A percentile compares a stretch with the other conserved stretches of the same genome.
Conservation (phyloP, 2,329 filamentous ascomycete genomes). For the Rasamsonia emersonii region DNA sequence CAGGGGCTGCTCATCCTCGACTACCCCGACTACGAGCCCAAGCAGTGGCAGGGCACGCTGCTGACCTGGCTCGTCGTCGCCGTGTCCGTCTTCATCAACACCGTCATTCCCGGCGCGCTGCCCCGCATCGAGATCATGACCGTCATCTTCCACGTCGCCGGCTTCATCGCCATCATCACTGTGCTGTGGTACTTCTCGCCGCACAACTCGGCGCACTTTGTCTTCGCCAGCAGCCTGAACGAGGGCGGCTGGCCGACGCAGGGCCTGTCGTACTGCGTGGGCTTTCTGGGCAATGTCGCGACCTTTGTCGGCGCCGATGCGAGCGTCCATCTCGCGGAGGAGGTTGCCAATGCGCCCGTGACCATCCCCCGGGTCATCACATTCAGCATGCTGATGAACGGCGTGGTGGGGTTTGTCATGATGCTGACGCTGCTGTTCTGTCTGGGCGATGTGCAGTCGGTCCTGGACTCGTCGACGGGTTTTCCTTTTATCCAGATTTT, state of each 20-base stretch:
- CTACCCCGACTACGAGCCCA: slow-evolving; percentile 27
- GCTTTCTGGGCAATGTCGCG: slow-evolving; percentile 31
- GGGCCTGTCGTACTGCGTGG: slow-evolving; percentile 33
- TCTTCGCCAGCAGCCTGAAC: slow-evolving; percentile 35
- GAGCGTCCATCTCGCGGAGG: slow-evolving; percentile 30
- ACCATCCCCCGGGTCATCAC: slow-evolving; percentile 46
- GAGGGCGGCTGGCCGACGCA: slow-evolving; percentile 31
- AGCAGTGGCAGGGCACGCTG: slow-evolving; percentile 39
- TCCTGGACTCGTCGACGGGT: slow-evolving; percentile 38
- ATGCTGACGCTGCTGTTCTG: slow-evolving; percentile 48
- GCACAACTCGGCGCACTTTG: slow-evolving; percentile 25
- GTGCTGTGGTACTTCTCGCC: slow-evolving; percentile 35
- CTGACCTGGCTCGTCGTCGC: slow-evolving; percentile 32
- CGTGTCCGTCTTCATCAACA: slow-evolving; percentile 36
- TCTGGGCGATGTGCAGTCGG: slow-evolving; percentile 39
- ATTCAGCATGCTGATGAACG: slow-evolving; percentile 43
- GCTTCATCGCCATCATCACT: slow-evolving; percentile 36
- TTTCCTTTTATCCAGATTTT: slow-evolving; percentile 56
- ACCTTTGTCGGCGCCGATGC: slow-evolving; percentile 30
- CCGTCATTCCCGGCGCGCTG: slow-evolving; percentile 30
- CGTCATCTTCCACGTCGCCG: slow-evolving; percentile 34
- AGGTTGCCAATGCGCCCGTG: slow-evolving; percentile 38
- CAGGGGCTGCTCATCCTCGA: slow-evolving; percentile 40
- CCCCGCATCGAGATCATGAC: slow-evolving; percentile 30
- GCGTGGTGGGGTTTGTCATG: slow-evolving; percentile 46